A percentile compares a stretch with the other conserved stretches of the same genome.
Evolutionary conservation across 306 rosid genomes (phyloP).

Genomic region (Betula pendula): DNA sequence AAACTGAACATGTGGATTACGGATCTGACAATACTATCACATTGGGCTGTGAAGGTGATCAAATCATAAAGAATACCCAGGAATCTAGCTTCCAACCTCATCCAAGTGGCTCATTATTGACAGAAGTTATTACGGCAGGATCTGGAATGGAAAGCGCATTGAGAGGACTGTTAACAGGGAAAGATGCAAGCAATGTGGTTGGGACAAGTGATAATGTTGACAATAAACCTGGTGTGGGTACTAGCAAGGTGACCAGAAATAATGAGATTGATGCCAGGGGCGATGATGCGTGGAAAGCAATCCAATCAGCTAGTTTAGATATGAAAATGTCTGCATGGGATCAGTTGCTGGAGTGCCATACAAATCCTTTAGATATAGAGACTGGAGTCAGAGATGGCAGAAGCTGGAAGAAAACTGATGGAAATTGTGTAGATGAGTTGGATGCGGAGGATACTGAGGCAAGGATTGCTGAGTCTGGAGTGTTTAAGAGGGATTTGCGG

Average conservation of each 20-base stretch:
- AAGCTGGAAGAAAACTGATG: constrained; percentile 4
- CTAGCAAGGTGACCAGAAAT: background rate
- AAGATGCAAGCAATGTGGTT: background rate
- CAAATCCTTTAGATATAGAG: background rate
- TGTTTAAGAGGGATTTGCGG: constrained; percentile 8
- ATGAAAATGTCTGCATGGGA: background rate
- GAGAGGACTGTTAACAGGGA: background rate
- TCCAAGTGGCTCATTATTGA: background rate
- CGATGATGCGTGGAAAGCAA: background rate
- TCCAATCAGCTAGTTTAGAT: background rate
- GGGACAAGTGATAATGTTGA: background rate
- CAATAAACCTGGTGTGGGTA: background rate
- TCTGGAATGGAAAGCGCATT: background rate
- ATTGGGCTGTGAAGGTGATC: constrained; percentile 9
- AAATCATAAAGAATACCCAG: background rate
- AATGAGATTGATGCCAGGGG: background rate
- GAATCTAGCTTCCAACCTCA: constrained; percentile 8
- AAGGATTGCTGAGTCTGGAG: background rate
- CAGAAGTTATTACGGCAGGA: background rate
- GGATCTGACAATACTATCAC: constrained; percentile 1
- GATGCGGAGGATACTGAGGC: constrained; percentile 2
- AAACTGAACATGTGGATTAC: background rate
- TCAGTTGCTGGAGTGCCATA: background rate
- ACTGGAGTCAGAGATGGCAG: background rate
- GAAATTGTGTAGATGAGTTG: background rate